Evolutionary conservation across 2,329 filamentous ascomycete genomes (phyloP).

Genomic region (Aspergillus awamori): DNA sequence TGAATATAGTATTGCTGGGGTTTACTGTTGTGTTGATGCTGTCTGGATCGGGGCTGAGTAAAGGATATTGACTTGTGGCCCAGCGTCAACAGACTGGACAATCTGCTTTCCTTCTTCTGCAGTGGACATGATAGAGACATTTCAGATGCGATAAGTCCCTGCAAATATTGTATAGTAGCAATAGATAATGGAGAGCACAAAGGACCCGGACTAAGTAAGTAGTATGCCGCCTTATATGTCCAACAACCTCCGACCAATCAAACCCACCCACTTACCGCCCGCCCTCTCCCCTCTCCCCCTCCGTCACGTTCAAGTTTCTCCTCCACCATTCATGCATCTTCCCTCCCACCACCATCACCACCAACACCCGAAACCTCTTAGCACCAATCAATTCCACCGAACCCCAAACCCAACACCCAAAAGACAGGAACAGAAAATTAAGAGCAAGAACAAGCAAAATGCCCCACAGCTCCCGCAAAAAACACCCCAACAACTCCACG

Average conservation of each 20-base stretch:
- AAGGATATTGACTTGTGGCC: background rate
- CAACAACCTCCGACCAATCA: background rate
- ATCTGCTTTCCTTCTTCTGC: background rate
- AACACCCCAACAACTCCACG: slow-evolving; percentile 15
- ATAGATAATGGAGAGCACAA: no score
- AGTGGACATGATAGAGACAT: background rate
- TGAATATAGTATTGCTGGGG: slow-evolving; percentile 12
- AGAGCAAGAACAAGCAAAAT: slow-evolving; percentile 25
- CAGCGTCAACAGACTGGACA: background rate
- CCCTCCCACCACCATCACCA: background rate
- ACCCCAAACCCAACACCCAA: background rate
- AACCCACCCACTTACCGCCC: background rate
- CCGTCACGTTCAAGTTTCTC: background rate
- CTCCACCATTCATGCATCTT: background rate
- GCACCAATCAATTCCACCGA: background rate
- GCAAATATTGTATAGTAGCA: no score
- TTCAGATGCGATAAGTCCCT: no score
- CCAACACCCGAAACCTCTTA: background rate
- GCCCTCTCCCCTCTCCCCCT: background rate
- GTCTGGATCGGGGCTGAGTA: background rate
- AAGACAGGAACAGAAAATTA: background rate
- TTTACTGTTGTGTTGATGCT: background rate
- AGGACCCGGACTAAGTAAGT: no score
- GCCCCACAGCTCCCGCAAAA: slow-evolving; percentile 39
- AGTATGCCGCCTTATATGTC: background rate